Evolutionary conservation across 2,329 filamentous ascomycete genomes (phyloP).

Genomic region (Corniculantispora saksenae): DNA sequence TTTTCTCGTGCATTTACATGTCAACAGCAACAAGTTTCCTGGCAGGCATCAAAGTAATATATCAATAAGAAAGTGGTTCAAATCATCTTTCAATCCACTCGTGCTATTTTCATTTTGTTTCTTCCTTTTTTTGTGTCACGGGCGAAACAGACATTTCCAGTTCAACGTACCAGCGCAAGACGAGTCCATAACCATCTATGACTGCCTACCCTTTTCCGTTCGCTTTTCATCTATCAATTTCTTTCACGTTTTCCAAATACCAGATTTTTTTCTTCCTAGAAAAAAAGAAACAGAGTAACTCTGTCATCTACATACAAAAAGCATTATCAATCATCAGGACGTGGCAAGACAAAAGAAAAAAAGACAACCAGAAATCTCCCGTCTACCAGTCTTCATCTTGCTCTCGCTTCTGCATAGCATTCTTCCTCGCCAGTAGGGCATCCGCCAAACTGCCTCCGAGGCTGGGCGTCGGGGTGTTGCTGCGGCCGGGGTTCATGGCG

Average conservation of each 20-base stretch:
- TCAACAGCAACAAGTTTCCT: too few relatives aligned
- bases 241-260: background rate
- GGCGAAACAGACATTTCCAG: background rate
- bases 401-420: constrained; percentile 70
- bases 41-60: background rate
- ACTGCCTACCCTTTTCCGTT: background rate
- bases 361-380: background rate
- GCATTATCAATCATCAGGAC: constrained; percentile 13
- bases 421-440: constrained; percentile 74
- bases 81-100: background rate
- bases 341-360: constrained; percentile 8
- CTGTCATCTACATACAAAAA: constrained; percentile 1
- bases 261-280: background rate
- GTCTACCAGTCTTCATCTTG: constrained; percentile 70
- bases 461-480: constrained; percentile 71
- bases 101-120: constrained; percentile 11
- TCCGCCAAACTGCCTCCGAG: constrained; percentile 75
- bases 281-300: background rate
- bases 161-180: background rate
- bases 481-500: constrained; percentile 56
- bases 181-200: background rate
- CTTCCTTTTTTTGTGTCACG: too few relatives aligned
- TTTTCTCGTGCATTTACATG: background rate
- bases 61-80: background rate
- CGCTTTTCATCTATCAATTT: background rate